Conservation (phyloP, 352 stramenopile genomes). For the Pilasporangium apinafurcum region DNA sequence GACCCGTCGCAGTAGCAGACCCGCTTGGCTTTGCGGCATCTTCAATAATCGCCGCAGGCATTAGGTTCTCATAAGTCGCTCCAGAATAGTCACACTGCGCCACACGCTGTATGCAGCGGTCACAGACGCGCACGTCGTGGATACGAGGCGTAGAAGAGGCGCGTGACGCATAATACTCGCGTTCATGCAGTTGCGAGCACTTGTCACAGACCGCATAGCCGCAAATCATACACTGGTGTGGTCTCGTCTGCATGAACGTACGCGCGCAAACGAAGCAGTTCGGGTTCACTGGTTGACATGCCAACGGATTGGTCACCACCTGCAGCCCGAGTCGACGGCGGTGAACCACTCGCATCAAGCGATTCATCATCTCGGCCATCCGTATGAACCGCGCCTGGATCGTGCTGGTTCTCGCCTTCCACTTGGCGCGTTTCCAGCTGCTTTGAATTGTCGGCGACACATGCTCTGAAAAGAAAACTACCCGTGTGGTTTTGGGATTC, state of each 20-base stretch:
- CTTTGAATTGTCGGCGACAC: too few relatives aligned
- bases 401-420: constrained; percentile 2
- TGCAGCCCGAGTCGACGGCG: constrained; percentile 44
- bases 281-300: constrained; percentile 8
- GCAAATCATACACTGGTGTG: constrained; percentile 16
- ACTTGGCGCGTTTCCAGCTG: background rate
- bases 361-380: constrained; percentile 14
- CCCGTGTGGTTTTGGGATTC: constrained; percentile 22
- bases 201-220: constrained; percentile 23
- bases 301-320: constrained; percentile 28
- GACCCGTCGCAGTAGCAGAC: constrained; percentile 1
- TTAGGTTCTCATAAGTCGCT: constrained; percentile 4
- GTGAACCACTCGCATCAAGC: constrained; percentile 25
- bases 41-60: background rate
- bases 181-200: constrained; percentile 18
- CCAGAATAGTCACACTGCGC: constrained; percentile 13
- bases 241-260: constrained; percentile 16
- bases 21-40: constrained; percentile 5
- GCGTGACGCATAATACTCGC: constrained; percentile 23
- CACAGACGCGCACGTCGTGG: constrained; percentile 16
- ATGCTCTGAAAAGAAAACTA: constrained; percentile 36
- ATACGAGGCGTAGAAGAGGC: constrained; percentile 22
- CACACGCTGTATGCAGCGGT: constrained; percentile 16
- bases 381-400: constrained; percentile 9
- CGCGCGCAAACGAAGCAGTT: constrained; percentile 33